Percentiles rank a stretch among this genome's conserved stretches.
These are phyloP conservation scores for Talaromyces verruculosus DNA, from an alignment of 2,329 filamentous ascomycete genomes.

Conservation along the genomic window DNA sequence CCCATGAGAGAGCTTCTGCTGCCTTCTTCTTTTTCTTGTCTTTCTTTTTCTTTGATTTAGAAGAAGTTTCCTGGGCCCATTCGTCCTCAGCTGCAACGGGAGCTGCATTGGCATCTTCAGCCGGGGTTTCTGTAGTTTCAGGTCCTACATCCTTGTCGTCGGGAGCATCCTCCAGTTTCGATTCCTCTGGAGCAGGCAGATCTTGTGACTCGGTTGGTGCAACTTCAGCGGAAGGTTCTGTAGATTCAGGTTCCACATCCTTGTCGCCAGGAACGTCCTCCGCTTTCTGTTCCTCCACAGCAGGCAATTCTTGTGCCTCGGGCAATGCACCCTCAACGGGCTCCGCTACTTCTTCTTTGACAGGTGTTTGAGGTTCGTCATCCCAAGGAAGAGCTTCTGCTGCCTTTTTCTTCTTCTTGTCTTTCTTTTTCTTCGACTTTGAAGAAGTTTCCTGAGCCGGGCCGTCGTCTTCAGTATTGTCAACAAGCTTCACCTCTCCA, in stretches of 20 bases:
- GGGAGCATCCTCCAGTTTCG: not conserved
- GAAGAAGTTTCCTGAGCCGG: constrained; percentile 2
- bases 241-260: not conserved
- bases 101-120: not conserved
- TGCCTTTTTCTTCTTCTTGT: constrained; percentile 39
- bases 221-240: not conserved
- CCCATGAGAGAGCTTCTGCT: constrained; percentile 24
- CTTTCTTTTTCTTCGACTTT: constrained; percentile 35
- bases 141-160: not conserved
- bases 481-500: not conserved
- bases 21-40: constrained; percentile 23
- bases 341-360: not conserved
- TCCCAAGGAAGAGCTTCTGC: constrained; percentile 21
- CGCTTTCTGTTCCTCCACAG: not conserved
- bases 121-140: not conserved
- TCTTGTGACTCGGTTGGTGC: not conserved
- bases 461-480: not conserved
- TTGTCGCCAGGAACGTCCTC: not conserved
- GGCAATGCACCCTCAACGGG: not conserved
- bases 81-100: not conserved
- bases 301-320: not conserved
- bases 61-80: constrained; percentile 11
- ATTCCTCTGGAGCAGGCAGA: not conserved
- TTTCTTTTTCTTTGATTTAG: constrained; percentile 39
- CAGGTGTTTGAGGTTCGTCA: constrained; percentile 25